Evolutionary conservation across 2,329 filamentous ascomycete genomes (phyloP), one percentile per base, ranked within the genome.

Genomic region (Phoma sp.): DNA sequence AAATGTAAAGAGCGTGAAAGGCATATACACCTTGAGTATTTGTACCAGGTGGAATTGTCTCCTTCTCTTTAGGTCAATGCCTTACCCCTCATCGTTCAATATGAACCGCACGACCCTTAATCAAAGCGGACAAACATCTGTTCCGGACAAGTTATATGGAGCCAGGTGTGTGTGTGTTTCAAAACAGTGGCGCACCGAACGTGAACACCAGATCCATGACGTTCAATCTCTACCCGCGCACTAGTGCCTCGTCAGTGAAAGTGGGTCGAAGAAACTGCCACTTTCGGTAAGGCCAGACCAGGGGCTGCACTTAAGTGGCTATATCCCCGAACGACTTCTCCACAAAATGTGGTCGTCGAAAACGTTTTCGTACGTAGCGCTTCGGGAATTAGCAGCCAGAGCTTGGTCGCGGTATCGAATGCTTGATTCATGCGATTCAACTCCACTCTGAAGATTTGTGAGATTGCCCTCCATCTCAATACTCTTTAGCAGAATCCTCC

Each of bases 51-150:
- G 8, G 17, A 15, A 19, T 5, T 6, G 3, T 7, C 19, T 25
- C 17, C 19, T 22, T 40, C n/a, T 25, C 43, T 37, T 21, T 35
- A 39, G 9, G 6, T 33, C 13, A 27, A n/a, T 19, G 13, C 17
- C 40, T 12, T 19, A 37, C 24, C 43, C 49, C 35, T 39, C 41
- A 19, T 6, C 27, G 10, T 45, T 31, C 21, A 29, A 40, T 35
- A 35, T 31, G 41, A 45, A 45, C 9, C 35, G 35, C 35, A 40
- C 32, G 29, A 27, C 40, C 29, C 21, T 51, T 52, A 52, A 52
- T 52, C 24, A 40, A 36, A 36, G 13, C 50, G 43, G 50, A 29
- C 17, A 31, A 40, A 46, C 19, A 36, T n/a, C 12, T 32, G 15
- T 15, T 31, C 21, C 32, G 29, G 38, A 32, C 25, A 24, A 17